Evolutionary conservation across 176 grass and related monocot species (phyloP).

Genomic region (Zoysia japonica): DNA sequence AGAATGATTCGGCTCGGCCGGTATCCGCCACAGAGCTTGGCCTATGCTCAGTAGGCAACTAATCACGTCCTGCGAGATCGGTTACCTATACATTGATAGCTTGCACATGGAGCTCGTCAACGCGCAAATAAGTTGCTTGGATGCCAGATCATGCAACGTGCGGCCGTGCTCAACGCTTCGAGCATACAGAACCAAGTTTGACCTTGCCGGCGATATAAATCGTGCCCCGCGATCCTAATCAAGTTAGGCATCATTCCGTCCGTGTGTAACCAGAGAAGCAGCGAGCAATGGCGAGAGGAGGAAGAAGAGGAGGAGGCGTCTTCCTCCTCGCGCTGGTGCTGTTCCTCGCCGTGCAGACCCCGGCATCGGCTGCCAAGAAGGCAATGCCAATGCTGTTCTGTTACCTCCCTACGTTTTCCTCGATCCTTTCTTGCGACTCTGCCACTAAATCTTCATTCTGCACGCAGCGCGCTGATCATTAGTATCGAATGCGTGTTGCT

Average conservation of each 20-base stretch:
- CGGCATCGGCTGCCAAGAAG: conserved; percentile 34
- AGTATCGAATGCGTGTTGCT: too few species aligned
- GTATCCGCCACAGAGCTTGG: too few species aligned
- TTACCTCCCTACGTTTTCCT: background rate
- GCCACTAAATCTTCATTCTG: background rate
- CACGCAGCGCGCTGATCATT: too few species aligned
- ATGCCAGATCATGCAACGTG: conserved; percentile 23
- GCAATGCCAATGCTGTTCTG: background rate
- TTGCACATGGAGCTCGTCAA: conserved; percentile 8
- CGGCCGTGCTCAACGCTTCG: background rate
- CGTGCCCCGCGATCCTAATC: background rate
- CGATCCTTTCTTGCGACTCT: background rate
- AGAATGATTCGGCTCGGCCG: too few species aligned
- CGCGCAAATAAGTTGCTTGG: background rate
- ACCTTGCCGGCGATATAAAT: conserved; percentile 43
- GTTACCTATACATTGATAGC: background rate
- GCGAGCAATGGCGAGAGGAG: background rate
- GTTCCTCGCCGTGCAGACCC: conserved; percentile 28
- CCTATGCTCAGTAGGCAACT: too few species aligned
- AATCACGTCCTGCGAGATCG: background rate
- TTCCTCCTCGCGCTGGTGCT: conserved; percentile 23
- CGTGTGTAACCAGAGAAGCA: background rate
- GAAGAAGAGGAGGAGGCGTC: conserved; percentile 1
- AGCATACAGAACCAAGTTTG: conserved; percentile 21
- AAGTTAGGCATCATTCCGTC: background rate